Evolutionary conservation across 805 yeast genomes (phyloP).

Genomic region (Ogataea methylovora): DNA sequence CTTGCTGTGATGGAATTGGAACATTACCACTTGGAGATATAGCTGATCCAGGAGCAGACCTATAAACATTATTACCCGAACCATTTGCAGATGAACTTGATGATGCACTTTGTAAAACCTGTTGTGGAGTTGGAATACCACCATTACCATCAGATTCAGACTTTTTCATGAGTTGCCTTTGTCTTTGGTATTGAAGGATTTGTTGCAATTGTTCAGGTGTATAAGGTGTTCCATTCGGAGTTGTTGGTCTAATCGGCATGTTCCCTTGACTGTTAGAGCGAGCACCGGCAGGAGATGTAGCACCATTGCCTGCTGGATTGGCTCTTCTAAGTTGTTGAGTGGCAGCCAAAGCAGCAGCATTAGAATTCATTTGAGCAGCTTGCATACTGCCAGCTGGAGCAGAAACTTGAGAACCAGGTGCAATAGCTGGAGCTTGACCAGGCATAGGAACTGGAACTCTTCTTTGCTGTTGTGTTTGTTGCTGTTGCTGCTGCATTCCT

Average conservation of each 20-base stretch:
- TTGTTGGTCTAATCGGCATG: slow-evolving; percentile 25
- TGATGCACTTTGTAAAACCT: slow-evolving; percentile 9
- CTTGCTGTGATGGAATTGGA: slow-evolving; percentile 1
- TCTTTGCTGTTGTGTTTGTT: slow-evolving; percentile 2
- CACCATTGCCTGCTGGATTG: not conserved
- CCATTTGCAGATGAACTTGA: not conserved
- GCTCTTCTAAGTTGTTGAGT: no score
- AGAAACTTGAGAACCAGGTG: not conserved
- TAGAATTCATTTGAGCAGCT: slow-evolving; percentile 1
- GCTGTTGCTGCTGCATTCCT: slow-evolving; percentile 1
- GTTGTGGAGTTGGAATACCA: slow-evolving; percentile 18
- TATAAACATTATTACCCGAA: not conserved
- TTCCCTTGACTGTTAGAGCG: not conserved
- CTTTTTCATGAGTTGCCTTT: slow-evolving; percentile 26
- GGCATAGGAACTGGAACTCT: slow-evolving; percentile 5
- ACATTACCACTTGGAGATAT: no score
- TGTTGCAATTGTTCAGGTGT: slow-evolving; percentile 58
- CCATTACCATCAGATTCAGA: slow-evolving; percentile 1
- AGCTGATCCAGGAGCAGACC: not conserved
- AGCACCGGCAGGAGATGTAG: no score
- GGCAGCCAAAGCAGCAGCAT: not conserved
- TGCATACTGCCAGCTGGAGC: not conserved
- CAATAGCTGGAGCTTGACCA: not conserved
- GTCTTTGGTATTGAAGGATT: slow-evolving; percentile 44
- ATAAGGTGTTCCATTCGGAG: slow-evolving; percentile 50